Percentiles rank a stretch among this genome's conserved stretches.
These are phyloP conservation scores for Punctularia strigosozonata DNA, from an alignment of 768 basidiomycete species.

Conservation along the genomic window DNA sequence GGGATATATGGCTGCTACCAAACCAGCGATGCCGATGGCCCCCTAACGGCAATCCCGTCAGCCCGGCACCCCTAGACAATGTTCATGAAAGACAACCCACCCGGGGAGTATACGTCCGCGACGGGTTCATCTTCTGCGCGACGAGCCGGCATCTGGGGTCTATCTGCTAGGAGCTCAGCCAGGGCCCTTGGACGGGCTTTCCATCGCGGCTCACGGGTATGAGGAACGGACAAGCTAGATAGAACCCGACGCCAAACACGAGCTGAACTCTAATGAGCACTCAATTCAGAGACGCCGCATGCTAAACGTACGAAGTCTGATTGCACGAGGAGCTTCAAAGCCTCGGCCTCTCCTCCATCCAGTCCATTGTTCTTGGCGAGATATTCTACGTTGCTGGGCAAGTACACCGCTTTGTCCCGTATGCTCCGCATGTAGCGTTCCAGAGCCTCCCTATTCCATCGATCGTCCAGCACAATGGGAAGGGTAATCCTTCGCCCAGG, in stretches of 20 bases:
- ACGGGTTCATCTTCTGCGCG: constrained; percentile 70
- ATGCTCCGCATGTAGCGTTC: constrained; percentile 43
- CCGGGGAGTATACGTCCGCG: constrained; percentile 51
- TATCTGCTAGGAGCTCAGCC: constrained; percentile 23
- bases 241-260: constrained; percentile 52
- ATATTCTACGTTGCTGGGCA: constrained; percentile 60
- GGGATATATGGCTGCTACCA: constrained; percentile 55
- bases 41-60: constrained; percentile 32
- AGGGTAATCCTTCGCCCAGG: constrained; percentile 43
- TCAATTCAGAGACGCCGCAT: background rate
- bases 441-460: constrained; percentile 42
- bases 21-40: constrained; percentile 59
- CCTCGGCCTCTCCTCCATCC: constrained; percentile 27
- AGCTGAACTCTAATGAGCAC: constrained; percentile 25
- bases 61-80: background rate
- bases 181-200: background rate
- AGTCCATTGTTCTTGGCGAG: constrained; percentile 53
- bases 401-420: constrained; percentile 47
- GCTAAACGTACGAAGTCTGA: constrained; percentile 34
- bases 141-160: constrained; percentile 47
- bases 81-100: constrained; percentile 18
- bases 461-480: constrained; percentile 53
- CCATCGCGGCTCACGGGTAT: constrained; percentile 31
- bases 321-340: constrained; percentile 30
- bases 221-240: constrained; percentile 52